Evolutionary conservation across 352 stramenopile genomes (phyloP).

Genomic region (Phytopythium litorale): DNA sequence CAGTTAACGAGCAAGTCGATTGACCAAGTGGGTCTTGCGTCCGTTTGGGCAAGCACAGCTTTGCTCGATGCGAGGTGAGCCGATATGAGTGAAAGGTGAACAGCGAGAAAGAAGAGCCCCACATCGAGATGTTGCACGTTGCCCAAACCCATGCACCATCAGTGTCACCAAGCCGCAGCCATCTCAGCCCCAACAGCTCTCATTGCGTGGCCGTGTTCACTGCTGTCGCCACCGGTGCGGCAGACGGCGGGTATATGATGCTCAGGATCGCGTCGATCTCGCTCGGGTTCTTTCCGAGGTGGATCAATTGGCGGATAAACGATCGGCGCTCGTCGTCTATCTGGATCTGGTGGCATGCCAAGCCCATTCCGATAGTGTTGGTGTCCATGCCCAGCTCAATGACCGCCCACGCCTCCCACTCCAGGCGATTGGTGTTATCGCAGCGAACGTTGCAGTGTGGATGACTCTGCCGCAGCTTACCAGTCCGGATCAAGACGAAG

Average conservation of each 20-base stretch:
- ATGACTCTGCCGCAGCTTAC: conserved; percentile 23
- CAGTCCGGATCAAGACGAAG: conserved; percentile 28
- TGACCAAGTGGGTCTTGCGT: no score
- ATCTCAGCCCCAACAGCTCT: no score
- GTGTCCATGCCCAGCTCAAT: conserved; percentile 10
- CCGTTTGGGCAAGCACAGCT: no score
- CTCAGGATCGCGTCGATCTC: neutral
- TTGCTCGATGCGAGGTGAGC: no score
- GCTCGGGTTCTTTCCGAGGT: neutral
- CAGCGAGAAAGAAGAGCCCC: no score
- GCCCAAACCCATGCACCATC: no score
- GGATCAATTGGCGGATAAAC: neutral
- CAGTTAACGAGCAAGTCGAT: no score
- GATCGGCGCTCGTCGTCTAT: neutral
- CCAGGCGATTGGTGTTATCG: conserved; percentile 13
- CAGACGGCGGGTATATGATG: neutral
- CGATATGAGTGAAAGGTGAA: no score
- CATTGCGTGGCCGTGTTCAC: neutral
- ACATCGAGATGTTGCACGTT: no score
- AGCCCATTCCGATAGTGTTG: no score
- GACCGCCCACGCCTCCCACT: conserved; percentile 21
- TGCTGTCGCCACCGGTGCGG: neutral
- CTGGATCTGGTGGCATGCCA: neutral
- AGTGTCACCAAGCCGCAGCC: no score
- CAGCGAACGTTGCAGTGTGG: conserved; percentile 16